Evolutionary conservation across 495 filamentous ascomycete species (phyloP), one percentile per base, ranked within the genome.

Genomic region (Haplographium delicatum): DNA sequence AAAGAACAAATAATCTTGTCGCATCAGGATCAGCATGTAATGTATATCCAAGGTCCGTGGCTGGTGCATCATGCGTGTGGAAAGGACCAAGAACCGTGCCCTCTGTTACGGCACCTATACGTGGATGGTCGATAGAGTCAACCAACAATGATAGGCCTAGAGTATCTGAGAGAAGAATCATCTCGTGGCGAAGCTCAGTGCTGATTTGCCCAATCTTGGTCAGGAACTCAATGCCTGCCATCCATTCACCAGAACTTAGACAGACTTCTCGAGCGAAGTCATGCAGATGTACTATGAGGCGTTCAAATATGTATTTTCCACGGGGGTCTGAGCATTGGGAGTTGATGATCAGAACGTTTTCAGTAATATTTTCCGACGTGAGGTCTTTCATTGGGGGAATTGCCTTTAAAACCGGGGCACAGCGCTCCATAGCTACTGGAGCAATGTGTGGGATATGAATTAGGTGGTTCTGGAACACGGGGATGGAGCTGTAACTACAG

Each of bases 41-140:
- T 89, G 59, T 61, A 59, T 69, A 15, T 74, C 44, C 39, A 84
- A 70, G 30, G 72, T 64, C 16, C 81, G 73, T 3, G 89, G 87
- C 57, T 39, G 35, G 35, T 20, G 35, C 35, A 39, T 94, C 88
- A 68, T 94, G 85, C 1, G 88, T 90, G 74, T 95, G 88, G 74
- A 95, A 96, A 35, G 90, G 90, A 1, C 90, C 90, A 0, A 95
- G 79, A 16, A 96, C 86, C 3, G 89, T 89, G 38, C 88, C 86
- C 63, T 95, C 88, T n/a, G 89, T 96, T 33, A 79, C 76, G 39
- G 65, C 64, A 0, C 77, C 59, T 0, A 85, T 86, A 59, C 88
- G 93, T 48, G 90, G 90, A 71, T 94, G 88, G 69, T 90, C 87
- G 72, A 95, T 91, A 54, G 74, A 78, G 70, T 95, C 89, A 47